phyloP scores from a whole-genome alignment of 2,329 filamentous ascomycete species.

The Aspergillus glaucus region DNA sequence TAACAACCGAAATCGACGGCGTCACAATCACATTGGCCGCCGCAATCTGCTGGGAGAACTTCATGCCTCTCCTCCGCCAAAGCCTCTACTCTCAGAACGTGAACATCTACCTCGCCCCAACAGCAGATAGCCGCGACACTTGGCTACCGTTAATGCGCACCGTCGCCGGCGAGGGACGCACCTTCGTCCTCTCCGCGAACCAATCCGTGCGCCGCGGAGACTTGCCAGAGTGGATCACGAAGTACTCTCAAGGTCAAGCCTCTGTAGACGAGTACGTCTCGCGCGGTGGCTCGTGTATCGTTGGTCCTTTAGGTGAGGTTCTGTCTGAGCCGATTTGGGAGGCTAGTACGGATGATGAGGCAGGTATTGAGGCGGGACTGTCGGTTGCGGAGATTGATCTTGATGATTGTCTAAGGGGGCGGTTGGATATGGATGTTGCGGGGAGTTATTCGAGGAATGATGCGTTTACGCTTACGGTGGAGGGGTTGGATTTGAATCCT shows the following conservation, averaged over 20 bases:
- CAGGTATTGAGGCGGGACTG: constrained; percentile 43
- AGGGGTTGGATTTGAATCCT: constrained; percentile 54
- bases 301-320: constrained; percentile 72
- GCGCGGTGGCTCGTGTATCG: constrained; percentile 74
- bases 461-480: constrained; percentile 54
- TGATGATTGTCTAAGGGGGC: constrained; percentile 75
- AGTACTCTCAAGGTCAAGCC: not conserved
- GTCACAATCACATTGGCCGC: constrained; percentile 73
- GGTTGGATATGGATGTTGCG: constrained; percentile 75
- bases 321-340: constrained; percentile 80
- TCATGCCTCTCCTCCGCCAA: constrained; percentile 84
- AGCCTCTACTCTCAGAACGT: constrained; percentile 83
- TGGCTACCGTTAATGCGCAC: constrained; percentile 82
- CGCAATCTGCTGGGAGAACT: constrained; percentile 95
- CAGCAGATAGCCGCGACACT: constrained; percentile 74
- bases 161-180: constrained; percentile 71
- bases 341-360: constrained; percentile 26
- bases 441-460: constrained; percentile 78
- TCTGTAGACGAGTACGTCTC: constrained; percentile 47
- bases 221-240: constrained; percentile 52
- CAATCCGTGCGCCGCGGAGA: constrained; percentile 63
- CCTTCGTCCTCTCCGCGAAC: constrained; percentile 80
- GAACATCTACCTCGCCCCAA: constrained; percentile 85
- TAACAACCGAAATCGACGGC: constrained; percentile 72
- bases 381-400: constrained; percentile 72